Evolutionary conservation across 2,329 filamentous ascomycete species (phyloP).

Genomic region (Beauveria scarabaeidicola): DNA sequence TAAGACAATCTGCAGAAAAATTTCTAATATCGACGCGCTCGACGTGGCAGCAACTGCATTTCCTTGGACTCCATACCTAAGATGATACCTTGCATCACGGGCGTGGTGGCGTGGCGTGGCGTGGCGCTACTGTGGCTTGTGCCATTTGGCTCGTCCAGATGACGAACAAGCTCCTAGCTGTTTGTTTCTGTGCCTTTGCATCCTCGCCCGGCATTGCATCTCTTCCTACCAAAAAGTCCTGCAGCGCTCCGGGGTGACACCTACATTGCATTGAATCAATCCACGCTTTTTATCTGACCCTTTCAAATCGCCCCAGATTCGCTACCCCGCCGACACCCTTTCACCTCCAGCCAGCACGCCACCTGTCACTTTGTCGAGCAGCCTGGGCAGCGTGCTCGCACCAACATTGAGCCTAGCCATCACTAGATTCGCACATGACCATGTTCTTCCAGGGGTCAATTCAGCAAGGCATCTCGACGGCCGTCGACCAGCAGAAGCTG

Average conservation of each 20-base stretch:
- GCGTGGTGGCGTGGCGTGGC: not conserved
- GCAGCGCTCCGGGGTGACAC: not conserved
- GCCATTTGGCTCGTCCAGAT: not conserved
- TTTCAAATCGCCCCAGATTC: not conserved
- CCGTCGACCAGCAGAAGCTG: constrained; percentile 65
- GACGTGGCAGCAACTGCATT: not conserved
- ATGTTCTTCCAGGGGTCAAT: constrained; percentile 82
- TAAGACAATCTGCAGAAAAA: too few relatives aligned
- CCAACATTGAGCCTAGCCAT: not conserved
- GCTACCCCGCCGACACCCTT: not conserved
- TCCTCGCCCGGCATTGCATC: not conserved
- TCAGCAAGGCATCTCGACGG: constrained; percentile 70
- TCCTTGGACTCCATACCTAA: not conserved
- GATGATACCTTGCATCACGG: too few relatives aligned
- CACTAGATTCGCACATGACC: constrained; percentile 3
- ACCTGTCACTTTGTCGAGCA: not conserved
- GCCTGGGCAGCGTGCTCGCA: not conserved
- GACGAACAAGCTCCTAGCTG: not conserved
- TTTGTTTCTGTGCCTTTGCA: not conserved
- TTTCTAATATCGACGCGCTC: too few relatives aligned
- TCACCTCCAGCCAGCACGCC: not conserved
- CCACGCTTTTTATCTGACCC: not conserved
- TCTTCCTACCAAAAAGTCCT: not conserved
- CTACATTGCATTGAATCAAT: not conserved
- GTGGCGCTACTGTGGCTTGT: constrained; percentile 5